phyloP scores from a whole-genome alignment of 768 basidiomycete species.

The Scleroderma bovista region DNA sequence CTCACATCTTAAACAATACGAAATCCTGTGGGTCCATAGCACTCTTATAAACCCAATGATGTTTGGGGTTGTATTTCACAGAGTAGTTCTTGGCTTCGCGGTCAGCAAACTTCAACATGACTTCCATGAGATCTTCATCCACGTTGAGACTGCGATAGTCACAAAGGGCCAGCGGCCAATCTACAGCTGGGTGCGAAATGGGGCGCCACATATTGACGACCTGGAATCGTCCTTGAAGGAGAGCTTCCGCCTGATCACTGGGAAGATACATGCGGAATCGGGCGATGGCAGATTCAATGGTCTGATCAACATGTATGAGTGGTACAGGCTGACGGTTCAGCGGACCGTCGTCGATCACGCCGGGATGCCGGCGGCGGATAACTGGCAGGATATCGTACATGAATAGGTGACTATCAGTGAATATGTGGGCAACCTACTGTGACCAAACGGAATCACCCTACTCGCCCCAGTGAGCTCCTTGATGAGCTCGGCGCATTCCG shows the following conservation, averaged over 20 bases:
- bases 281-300: constrained; percentile 26
- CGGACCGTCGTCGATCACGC: constrained; percentile 34
- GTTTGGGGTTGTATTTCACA: constrained; percentile 34
- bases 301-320: constrained; percentile 49
- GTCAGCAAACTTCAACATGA: constrained; percentile 36
- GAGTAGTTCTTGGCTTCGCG: constrained; percentile 39
- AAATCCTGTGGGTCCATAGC: constrained; percentile 42
- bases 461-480: constrained; percentile 58
- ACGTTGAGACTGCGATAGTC: constrained; percentile 41
- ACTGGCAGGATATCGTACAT: constrained; percentile 23
- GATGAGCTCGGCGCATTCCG: constrained; percentile 52
- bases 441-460: constrained; percentile 58
- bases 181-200: constrained; percentile 38
- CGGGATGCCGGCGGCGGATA: constrained; percentile 42
- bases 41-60: constrained; percentile 42
- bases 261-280: constrained; percentile 43
- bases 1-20: constrained; percentile 45
- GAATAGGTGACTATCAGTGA: neutral
- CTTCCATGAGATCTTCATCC: constrained; percentile 33
- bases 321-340: too few species aligned
- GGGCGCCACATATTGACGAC: constrained; percentile 55
- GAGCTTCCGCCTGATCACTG: constrained; percentile 31
- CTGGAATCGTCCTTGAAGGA: constrained; percentile 43
- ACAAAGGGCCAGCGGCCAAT: constrained; percentile 45
- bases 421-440: constrained; percentile 40